Evolutionary conservation across 2,329 filamentous ascomycete genomes (phyloP), one percentile per base, ranked within the genome.

Genomic region (Teratosphaeria nubilosa): DNA sequence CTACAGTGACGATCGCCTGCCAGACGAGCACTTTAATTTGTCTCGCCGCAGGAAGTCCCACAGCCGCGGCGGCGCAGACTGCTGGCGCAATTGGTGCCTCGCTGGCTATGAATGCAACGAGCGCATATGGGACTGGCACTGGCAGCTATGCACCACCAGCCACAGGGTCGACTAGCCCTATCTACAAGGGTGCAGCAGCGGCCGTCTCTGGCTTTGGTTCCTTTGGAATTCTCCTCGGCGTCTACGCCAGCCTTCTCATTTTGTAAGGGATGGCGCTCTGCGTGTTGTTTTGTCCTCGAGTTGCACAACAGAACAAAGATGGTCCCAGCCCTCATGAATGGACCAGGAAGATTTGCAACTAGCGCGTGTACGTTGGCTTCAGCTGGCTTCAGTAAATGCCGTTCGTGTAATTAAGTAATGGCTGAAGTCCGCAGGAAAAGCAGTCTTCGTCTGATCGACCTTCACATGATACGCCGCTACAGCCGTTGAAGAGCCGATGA

Each of bases 1-100:
- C 68, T 30, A 69, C 70, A 22, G 59, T 67, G 56, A 67, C 66
- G 52, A 66, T 66, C 9, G 32, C 61, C 30, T 69, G 68, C 16
- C 66, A 66, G 2, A 68, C 70, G 24, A 69, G 54, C 48, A 55
- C 55, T n/a, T 11, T 27, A 20, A 56, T 58, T 16, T 59, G 57
- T 24, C 60, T 61, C 25, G 62, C 53, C 31, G 57, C 57, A 16
- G 63, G 62, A 20, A 52, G 53, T 11, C 65, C 65, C 22, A 60
- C 57, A 56, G 22, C 32, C 11, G 59, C 51, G 4, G 25, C 54
- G 13, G 55, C 57, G 24, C 34, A 54, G 31, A 56, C 56, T n/a
- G 53, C 56, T 34, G 56, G 56, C 48, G 56, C 57, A 37, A 57
- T 55, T 5, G 58, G 55, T 41, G 54, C 56, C 20, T 45, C 20